Evolutionary conservation across 2,329 filamentous ascomycete species (phyloP), one percentile per base, ranked within the genome.

Genomic region (Pestalotiopsis sp.): DNA sequence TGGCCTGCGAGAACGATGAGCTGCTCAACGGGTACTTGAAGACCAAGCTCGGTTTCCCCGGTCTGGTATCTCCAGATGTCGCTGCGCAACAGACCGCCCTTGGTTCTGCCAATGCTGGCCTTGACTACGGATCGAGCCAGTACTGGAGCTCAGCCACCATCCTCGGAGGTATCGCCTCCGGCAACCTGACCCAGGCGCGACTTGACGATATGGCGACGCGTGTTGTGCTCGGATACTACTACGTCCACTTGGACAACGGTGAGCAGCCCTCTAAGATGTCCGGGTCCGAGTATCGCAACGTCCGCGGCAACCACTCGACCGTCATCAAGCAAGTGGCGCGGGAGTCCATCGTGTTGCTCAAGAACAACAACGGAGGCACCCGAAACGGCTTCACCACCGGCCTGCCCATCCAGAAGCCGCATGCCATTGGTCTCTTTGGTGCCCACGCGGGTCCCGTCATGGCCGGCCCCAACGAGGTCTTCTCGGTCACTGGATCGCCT

Each of bases 291-390:
- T 23, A 31, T 11, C 61, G 66, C 61, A 65, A 72, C 20, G 70
- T 72, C 7, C 70, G 71, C 27, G 67, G 68, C 3, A 66, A 71
- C 70, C 71, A 72, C 57, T 17, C 27, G 52, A 31, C 25, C 13
- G 64, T 70, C 36, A 71, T 70, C 38, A 69, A 68, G 49, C 63
- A 68, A 12, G 66, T 67, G 3, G 69, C 63, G 12, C 58, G 64
- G 52, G 81, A 86, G 70, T 90, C 89, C 41, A 90, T 86, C 31
- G 88, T 92, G 20, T 82, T 92, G 11, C 79, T 92, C 68, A 92
- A 92, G 82, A 92, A 92, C 78, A 70, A 63, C 36, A 56, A 68
- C 41, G 58, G 13, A 3, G 80, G 80, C 7, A 80, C 79, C 64
- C 83, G 83, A 12, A 52, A 52, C n/a, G 45, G 45, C 14, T 52